Base-by-base conservation (phyloP, 1,284 basidiomycete genomes). In the Ganoderma multipileum region DNA sequence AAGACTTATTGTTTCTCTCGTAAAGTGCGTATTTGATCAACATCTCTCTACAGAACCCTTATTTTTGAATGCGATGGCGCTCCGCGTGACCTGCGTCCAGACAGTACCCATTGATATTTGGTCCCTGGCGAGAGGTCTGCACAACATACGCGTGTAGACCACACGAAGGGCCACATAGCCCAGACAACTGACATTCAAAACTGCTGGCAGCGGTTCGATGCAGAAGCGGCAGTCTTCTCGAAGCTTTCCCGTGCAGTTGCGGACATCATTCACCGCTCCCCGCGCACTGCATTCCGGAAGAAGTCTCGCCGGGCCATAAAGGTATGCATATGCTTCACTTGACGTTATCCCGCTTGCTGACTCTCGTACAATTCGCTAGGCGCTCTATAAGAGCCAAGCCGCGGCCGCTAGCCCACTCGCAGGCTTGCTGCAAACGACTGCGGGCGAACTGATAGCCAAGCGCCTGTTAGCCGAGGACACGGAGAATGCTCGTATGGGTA, bases 61-160 rank as follows among this genome's bases (percentile, higher is more conserved):
- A 36, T 28, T 28, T 18, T 44, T 11, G 58, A n/a, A 55, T 50
- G 23, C 23, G 47, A 52, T 52, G 47, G n/a, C 47, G 4, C 12
- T 12, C 14, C 39, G 44, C 50, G 23, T 14, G 28, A 65, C 23
- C n/a, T 54, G 38, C 30, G 18, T 26, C 9, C 72, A 93, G 92
- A 73, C 87, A 88, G 3, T 93, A 93, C 79, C 92, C 92, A 20
- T 81, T 92, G 30, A 86, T 93, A 66, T 94, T 94, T 77, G 92
- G 92, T 3, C 77, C 82, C 38, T 89, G 87, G 87, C 83, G 84
- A 74, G 83, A 86, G 81, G 91, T 91, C 78, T 65, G 75, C 75
- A 47, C n/a, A 20, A 16, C 41, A 38, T 47, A 67, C 63, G 55
- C 50, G 9, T n/a, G 5, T 23, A 70, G 68, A 74, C 39, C 44